These are phyloP conservation scores for Syzygium aqueum DNA, from an alignment of 345 rosid genomes.

Conservation along the genomic window DNA sequence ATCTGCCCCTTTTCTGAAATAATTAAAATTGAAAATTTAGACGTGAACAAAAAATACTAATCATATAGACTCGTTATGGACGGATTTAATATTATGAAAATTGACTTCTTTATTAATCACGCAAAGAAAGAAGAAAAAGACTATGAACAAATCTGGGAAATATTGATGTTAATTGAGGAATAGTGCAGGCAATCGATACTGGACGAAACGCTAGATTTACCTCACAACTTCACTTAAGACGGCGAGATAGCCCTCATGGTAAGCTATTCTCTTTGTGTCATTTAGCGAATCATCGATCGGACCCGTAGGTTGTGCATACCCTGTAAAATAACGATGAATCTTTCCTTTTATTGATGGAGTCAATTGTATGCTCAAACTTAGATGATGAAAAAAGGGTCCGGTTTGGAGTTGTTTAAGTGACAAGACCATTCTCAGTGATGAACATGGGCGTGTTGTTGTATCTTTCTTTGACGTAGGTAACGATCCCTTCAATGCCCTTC, in stretches of 20 bases:
- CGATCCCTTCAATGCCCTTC: conserved; percentile 36
- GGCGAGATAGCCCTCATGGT: conserved; percentile 7
- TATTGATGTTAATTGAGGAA: background rate
- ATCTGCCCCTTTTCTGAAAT: conserved; percentile 4
- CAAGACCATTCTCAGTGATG: conserved; percentile 54
- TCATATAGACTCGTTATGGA: background rate
- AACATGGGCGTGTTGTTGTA: conserved; percentile 40
- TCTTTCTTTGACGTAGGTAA: conserved; percentile 36
- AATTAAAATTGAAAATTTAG: background rate
- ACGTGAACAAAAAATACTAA: background rate
- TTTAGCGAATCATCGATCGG: conserved; percentile 3
- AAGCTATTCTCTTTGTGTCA: conserved; percentile 10
- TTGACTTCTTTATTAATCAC: background rate
- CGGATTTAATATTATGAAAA: background rate
- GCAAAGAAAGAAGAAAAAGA: background rate
- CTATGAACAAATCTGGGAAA: background rate
- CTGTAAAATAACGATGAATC: background rate
- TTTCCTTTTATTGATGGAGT: background rate
- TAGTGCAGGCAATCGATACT: background rate
- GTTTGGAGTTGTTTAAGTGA: background rate
- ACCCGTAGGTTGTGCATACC: conserved; percentile 5
- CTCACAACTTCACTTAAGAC: conserved; percentile 7
- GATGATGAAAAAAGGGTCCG: background rate
- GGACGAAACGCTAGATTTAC: background rate
- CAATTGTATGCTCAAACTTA: background rate